A percentile compares a stretch with the other conserved stretches of the same genome.
These are phyloP conservation scores for Solanum bulbocastanum DNA, from an alignment of 257 asterid species.

Conservation along the genomic window DNA sequence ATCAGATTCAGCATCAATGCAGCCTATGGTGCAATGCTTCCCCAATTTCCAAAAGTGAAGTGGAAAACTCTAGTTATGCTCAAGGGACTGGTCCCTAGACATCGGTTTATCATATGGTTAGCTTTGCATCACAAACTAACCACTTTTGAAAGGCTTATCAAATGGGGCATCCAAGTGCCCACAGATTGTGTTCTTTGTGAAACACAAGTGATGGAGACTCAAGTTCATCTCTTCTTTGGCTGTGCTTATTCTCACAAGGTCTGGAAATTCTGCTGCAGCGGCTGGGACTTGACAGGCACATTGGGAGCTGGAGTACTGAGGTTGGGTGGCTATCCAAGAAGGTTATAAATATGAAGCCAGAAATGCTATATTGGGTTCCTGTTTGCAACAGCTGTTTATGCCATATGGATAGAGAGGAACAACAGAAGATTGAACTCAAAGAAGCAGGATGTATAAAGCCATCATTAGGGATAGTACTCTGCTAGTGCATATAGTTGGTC, in stretches of 20 bases:
- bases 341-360: neutral
- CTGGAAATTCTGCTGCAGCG: neutral
- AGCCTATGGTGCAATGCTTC: neutral
- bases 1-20: neutral
- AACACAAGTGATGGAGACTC: neutral
- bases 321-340: neutral
- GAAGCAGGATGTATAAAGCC: neutral
- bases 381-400: neutral
- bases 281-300: neutral
- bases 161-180: neutral
- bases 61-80: neutral
- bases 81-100: neutral
- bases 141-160: neutral
- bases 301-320: neutral
- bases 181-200: neutral
- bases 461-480: neutral
- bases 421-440: neutral
- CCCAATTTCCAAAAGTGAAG: neutral
- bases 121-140: neutral
- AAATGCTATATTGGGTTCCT: neutral
- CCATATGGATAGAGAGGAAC: neutral
- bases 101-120: neutral
- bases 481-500: neutral
- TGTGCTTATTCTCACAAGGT: neutral
- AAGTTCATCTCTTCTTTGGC: neutral